These are phyloP conservation scores for Ascodesmis nigricans DNA, from an alignment of 495 filamentous ascomycete genomes.

Conservation along the genomic window DNA sequence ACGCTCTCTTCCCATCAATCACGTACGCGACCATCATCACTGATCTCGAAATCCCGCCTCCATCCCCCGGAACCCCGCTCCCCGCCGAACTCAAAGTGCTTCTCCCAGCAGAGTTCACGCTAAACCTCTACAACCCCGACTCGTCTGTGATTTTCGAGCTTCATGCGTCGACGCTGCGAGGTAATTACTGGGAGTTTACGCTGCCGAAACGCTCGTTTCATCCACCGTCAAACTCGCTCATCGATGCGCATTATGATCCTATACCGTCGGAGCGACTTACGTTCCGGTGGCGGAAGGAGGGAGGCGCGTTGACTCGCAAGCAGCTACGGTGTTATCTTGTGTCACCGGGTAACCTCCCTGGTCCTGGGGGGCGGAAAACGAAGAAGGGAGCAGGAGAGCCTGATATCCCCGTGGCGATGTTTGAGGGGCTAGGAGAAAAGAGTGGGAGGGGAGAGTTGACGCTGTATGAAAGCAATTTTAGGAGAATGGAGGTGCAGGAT, in stretches of 20 bases:
- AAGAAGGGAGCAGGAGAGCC: conserved; percentile 68
- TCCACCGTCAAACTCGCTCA: conserved; percentile 45
- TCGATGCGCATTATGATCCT: conserved; percentile 56
- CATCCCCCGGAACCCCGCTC: conserved; percentile 33
- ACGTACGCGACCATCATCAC: conserved; percentile 58
- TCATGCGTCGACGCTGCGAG: conserved; percentile 35
- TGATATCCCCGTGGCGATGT: conserved; percentile 78
- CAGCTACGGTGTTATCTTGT: conserved; percentile 16
- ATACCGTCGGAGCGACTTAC: conserved; percentile 40
- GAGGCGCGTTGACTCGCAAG: conserved; percentile 41
- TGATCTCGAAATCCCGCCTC: conserved; percentile 28
- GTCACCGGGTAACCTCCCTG: conserved; percentile 15
- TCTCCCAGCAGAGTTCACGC: conserved; percentile 51
- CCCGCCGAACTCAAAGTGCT: conserved; percentile 55
- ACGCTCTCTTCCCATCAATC: conserved; percentile 57
- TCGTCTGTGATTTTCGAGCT: conserved; percentile 52
- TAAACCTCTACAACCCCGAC: conserved; percentile 89
- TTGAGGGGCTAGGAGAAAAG: conserved; percentile 39
- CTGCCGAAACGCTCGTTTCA: conserved; percentile 73
- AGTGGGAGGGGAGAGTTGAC: conserved; percentile 35
- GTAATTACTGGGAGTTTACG: conserved; percentile 69
- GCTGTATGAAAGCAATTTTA: conserved; percentile 78
- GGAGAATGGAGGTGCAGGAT: conserved; percentile 80
- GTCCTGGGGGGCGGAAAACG: conserved; percentile 5
- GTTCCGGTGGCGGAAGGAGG: conserved; percentile 84